phyloP scores from a whole-genome alignment of 208 protist genomes.

The Acanthamoeba divionensis region DNA sequence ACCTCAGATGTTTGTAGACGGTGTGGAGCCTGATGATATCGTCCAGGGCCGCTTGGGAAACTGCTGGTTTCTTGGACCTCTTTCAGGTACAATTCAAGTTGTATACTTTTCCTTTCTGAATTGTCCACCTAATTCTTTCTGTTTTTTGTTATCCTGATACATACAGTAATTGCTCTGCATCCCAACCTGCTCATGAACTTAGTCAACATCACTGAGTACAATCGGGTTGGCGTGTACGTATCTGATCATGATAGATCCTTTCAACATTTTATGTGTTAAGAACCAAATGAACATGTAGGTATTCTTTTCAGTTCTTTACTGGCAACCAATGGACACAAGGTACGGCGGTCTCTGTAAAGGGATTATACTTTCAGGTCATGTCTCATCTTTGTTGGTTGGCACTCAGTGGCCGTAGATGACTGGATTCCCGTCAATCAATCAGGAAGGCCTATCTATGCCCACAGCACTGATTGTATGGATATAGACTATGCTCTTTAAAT shows the following conservation, averaged over 20 bases:
- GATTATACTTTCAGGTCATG: too few species aligned
- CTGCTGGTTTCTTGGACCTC: slow-evolving; percentile 54
- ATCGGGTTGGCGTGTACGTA: slow-evolving; percentile 23
- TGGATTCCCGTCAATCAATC: slow-evolving; percentile 1
- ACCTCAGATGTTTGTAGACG: slow-evolving; percentile 53
- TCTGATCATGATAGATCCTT: background rate
- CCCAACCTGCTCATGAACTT: slow-evolving; percentile 49
- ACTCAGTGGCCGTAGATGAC: background rate
- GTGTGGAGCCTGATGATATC: slow-evolving; percentile 60
- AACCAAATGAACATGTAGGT: background rate
- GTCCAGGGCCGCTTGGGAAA: slow-evolving; percentile 53
- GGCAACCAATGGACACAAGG: background rate
- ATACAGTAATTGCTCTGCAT: slow-evolving; percentile 25
- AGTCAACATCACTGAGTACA: slow-evolving; percentile 47
- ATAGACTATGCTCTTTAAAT: background rate
- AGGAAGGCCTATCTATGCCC: slow-evolving; percentile 49
- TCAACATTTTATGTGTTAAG: too few species aligned
- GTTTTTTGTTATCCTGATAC: background rate
- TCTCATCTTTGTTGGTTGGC: background rate
- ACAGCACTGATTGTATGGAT: slow-evolving; percentile 30
- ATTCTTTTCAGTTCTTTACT: slow-evolving; percentile 39
- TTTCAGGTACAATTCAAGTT: background rate
- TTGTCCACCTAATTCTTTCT: background rate
- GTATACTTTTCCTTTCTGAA: background rate
- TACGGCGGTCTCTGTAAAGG: too few species aligned